Evolutionary conservation across 2,329 filamentous ascomycete genomes (phyloP).

Genomic region (Fusarium staphyleae): DNA sequence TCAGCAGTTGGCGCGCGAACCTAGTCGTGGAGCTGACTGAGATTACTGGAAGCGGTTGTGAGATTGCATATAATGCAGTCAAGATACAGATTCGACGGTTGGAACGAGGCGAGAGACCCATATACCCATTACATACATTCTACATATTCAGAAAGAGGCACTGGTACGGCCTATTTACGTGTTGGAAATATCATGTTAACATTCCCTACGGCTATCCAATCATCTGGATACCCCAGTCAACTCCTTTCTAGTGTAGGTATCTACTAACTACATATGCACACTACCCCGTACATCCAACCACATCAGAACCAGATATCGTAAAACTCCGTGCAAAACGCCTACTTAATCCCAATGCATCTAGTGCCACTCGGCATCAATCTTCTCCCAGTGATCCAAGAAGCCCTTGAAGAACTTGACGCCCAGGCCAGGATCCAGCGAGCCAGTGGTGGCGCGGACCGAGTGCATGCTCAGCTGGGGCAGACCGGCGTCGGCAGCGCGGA

Average conservation of each 20-base stretch:
- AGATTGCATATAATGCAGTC: background rate
- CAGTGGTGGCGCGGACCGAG: constrained; percentile 86
- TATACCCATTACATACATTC: constrained; percentile 24
- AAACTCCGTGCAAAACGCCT: constrained; percentile 7
- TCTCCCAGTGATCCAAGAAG: constrained; percentile 86
- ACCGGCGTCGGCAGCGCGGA: constrained; percentile 84
- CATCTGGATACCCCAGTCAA: constrained; percentile 7
- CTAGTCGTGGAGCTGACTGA: constrained; percentile 23
- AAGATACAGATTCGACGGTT: constrained; percentile 7
- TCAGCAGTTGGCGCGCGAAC: constrained; percentile 31
- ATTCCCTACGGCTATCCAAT: constrained; percentile 1
- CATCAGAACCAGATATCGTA: constrained; percentile 16
- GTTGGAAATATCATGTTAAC: background rate
- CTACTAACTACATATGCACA: background rate
- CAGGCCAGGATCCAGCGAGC: constrained; percentile 82
- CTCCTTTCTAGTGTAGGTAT: constrained; percentile 5
- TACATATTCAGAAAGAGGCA: constrained; percentile 5
- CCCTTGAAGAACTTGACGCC: constrained; percentile 89
- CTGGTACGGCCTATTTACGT: background rate
- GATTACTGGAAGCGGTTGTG: background rate
- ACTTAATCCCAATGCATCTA: constrained; percentile 11
- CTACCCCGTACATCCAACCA: constrained; percentile 11
- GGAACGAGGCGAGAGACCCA: constrained; percentile 7
- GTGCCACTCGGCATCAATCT: constrained; percentile 81
- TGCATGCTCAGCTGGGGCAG: constrained; percentile 96